Conservation (phyloP, 106 monocot species). For the Chionographis japonica region DNA sequence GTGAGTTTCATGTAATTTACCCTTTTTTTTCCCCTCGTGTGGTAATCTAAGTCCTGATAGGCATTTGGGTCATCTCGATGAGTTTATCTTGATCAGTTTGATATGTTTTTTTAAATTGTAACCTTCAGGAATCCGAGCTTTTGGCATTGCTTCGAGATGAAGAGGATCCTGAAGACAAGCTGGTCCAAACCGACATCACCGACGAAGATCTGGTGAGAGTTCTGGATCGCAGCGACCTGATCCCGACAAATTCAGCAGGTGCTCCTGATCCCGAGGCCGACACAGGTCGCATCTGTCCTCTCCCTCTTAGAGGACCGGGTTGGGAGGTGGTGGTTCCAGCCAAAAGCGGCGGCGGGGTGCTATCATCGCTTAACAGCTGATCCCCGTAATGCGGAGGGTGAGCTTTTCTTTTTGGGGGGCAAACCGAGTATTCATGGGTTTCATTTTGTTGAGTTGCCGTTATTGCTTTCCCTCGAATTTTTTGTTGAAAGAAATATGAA, state of each 20-base stretch:
- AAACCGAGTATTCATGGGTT: too few relatives aligned
- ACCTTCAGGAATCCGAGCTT: constrained; percentile 62
- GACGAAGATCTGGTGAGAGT: constrained; percentile 69
- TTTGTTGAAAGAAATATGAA: too few relatives aligned
- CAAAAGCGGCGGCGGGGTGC: constrained; percentile 56
- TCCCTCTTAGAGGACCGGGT: constrained; percentile 79
- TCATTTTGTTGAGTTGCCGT: too few relatives aligned
- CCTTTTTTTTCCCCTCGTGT: too few relatives aligned
- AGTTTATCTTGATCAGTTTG: too few relatives aligned
- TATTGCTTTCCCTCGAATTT: too few relatives aligned
- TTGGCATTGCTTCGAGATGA: constrained; percentile 74
- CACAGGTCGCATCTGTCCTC: background rate
- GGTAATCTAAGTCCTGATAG: too few relatives aligned
- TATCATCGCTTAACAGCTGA: constrained; percentile 42
- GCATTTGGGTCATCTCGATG: too few relatives aligned
- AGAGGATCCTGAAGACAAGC: constrained; percentile 69
- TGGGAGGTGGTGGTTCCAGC: constrained; percentile 87
- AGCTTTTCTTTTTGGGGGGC: too few relatives aligned
- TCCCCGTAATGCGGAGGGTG: too few relatives aligned
- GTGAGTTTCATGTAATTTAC: too few relatives aligned
- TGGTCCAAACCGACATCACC: constrained; percentile 67
- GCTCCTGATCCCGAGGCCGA: background rate
- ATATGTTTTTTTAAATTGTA: background rate
- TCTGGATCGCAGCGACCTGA: constrained; percentile 74
- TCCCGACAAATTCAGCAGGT: background rate